These are phyloP conservation scores for Carex pumila DNA, from an alignment of 176 grass and related monocot species.

Conservation along the genomic window DNA sequence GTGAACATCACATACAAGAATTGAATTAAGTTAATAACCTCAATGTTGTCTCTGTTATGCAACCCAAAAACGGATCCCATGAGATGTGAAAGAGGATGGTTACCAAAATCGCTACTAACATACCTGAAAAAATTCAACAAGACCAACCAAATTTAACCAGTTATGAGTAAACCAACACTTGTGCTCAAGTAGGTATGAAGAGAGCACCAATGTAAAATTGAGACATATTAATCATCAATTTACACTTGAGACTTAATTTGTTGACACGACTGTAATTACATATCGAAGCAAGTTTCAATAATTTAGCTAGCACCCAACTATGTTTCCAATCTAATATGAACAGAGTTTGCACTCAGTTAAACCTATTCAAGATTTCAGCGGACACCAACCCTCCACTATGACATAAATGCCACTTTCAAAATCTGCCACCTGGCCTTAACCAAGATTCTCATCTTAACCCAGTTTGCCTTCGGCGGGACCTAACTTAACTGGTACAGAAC, in stretches of 20 bases:
- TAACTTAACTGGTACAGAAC: neutral
- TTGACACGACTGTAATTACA: neutral
- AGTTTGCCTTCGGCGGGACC: neutral
- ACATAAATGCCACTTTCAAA: neutral
- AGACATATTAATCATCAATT: neutral
- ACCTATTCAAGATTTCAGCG: neutral
- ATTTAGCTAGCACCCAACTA: neutral
- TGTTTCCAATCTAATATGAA: neutral
- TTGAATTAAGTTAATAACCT: slow-evolving; percentile 31
- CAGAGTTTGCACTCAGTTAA: neutral
- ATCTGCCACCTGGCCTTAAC: neutral
- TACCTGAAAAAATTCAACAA: slow-evolving; percentile 42
- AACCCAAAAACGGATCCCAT: slow-evolving; percentile 95
- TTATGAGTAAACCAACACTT: neutral
- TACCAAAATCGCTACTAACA: slow-evolving; percentile 88
- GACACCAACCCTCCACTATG: neutral
- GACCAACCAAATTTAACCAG: neutral
- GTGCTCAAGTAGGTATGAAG: neutral
- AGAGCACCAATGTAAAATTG: neutral
- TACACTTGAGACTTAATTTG: neutral
- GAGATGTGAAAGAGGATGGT: slow-evolving; percentile 93
- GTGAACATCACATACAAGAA: neutral
- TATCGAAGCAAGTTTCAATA: neutral
- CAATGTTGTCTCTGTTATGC: slow-evolving; percentile 59
- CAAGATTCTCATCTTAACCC: neutral